phyloP scores from a whole-genome alignment of 208 protist species.

The Entamoeba nuttalli region DNA sequence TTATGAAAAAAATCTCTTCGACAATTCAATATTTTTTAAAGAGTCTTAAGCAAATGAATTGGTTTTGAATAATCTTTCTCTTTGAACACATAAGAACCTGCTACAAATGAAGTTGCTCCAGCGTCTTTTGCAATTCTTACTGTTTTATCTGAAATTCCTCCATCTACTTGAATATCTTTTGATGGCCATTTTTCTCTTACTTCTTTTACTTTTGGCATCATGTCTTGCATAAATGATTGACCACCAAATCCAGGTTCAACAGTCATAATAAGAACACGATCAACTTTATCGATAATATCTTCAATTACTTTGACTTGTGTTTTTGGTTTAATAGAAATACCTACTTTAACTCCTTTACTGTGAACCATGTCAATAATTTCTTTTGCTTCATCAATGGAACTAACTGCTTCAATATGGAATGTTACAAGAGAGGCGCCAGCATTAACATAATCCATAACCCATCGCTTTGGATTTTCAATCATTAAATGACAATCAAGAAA shows the following conservation, averaged over 20 bases:
- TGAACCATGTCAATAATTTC: constrained; percentile 48
- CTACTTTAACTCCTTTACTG: constrained; percentile 58
- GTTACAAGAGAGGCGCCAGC: constrained; percentile 69
- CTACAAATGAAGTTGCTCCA: constrained; percentile 93
- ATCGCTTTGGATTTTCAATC: constrained; percentile 44
- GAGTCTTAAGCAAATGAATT: background rate
- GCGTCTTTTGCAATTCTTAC: constrained; percentile 67
- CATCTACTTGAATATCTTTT: constrained; percentile 92
- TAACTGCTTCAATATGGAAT: constrained; percentile 74
- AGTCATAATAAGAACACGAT: constrained; percentile 73
- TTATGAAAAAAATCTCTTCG: no score
- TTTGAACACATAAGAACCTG: constrained; percentile 80
- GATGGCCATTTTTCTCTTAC: constrained; percentile 57
- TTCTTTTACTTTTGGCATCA: constrained; percentile 78
- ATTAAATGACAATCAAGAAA: constrained; percentile 50
- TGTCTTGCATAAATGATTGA: constrained; percentile 85
- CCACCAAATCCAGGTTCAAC: constrained; percentile 97
- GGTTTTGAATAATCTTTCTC: background rate
- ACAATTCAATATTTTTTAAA: background rate
- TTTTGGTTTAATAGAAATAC: constrained; percentile 75
- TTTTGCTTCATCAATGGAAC: constrained; percentile 33
- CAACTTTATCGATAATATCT: constrained; percentile 55
- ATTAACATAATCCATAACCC: constrained; percentile 58
- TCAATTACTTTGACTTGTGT: constrained; percentile 37
- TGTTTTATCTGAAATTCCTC: constrained; percentile 75